Evolutionary conservation across 805 yeast species (phyloP), one percentile per base, ranked within the genome.

Genomic region (Gaillardinia entomophila): DNA sequence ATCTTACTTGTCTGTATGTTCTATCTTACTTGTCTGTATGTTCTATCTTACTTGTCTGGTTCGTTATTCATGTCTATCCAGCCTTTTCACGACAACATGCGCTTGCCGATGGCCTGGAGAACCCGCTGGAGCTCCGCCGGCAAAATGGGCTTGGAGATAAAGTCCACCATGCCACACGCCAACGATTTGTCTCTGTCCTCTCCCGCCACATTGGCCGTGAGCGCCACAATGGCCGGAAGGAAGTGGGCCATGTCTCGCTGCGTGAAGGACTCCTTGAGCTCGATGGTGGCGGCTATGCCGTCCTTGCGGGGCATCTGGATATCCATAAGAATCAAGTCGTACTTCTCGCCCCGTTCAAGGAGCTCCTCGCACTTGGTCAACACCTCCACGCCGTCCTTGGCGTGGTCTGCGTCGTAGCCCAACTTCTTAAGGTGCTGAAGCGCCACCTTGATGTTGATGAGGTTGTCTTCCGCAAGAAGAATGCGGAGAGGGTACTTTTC

Each of bases 261-360:
- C 1, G 23, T 23, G 33, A 67, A 69, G 16, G 46, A 33, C 28
- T 52, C 48, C 27, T 43, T 46, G 24, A 71, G 45, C 34, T 68
- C 73, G 7, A 49, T 49, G 0, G 75, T 62, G 1, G 76, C 66
- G 4, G 67, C 62, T n/a, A 74, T 61, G 1, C 83, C 83, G 47
- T 77, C 83, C 38, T 71, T 62, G 12, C 66, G 53, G 6, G 78
- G 77, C 66, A 75, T 64, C 31, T 75, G 77, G 15, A 70, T 64
- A 45, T 77, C 82, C 71, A 77, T 68, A 25, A 77, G 55, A 13
- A 77, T 66, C 24, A 72, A 61, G 41, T 75, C 76, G 46, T 75
- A 77, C 32, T 48, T 52, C 12, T 52, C 44, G 1, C 46, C 46
- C 13, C 48, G 37, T 3, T 55, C 36, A 27, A 52, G 48, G 18